These are phyloP conservation scores for Tolypocladium nubicola DNA, from an alignment of 2,329 filamentous ascomycete species.

Conservation along the genomic window DNA sequence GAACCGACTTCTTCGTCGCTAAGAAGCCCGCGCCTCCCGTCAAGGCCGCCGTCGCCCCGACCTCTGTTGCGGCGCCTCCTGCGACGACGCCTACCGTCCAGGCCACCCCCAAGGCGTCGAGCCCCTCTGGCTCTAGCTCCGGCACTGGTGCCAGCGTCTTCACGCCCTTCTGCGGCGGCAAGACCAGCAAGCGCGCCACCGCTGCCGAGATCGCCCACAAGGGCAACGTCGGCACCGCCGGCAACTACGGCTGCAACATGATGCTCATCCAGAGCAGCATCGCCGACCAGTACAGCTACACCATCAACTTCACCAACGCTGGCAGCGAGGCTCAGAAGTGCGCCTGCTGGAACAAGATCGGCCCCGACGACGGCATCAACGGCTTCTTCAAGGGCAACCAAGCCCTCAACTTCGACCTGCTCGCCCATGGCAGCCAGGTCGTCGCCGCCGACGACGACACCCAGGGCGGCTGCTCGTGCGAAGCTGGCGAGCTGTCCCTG, in stretches of 20 bases:
- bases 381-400: slow-evolving; percentile 36
- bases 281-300: slow-evolving; percentile 32
- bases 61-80: slow-evolving; percentile 2
- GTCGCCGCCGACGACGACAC: slow-evolving; percentile 35
- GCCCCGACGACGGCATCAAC: slow-evolving; percentile 28
- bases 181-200: slow-evolving; percentile 34
- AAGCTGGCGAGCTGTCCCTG: slow-evolving; percentile 17
- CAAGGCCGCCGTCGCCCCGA: slow-evolving; percentile 1
- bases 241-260: slow-evolving; percentile 42
- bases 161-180: slow-evolving; percentile 24
- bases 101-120: slow-evolving; percentile 2
- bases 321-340: slow-evolving; percentile 25
- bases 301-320: slow-evolving; percentile 28
- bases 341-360: slow-evolving; percentile 43
- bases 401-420: slow-evolving; percentile 30
- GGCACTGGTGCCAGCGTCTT: slow-evolving; percentile 3
- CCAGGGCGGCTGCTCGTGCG: slow-evolving; percentile 38
- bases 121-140: slow-evolving; percentile 7
- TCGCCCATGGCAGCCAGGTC: slow-evolving; percentile 23
- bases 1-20: slow-evolving; percentile 22
- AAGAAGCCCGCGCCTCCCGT: slow-evolving; percentile 19
- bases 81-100: slow-evolving; percentile 5
- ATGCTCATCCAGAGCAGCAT: slow-evolving; percentile 28
- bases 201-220: slow-evolving; percentile 31
- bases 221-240: slow-evolving; percentile 33